phyloP scores from a whole-genome alignment of 306 rosid species.

The Macrotyloma uniflorum region DNA sequence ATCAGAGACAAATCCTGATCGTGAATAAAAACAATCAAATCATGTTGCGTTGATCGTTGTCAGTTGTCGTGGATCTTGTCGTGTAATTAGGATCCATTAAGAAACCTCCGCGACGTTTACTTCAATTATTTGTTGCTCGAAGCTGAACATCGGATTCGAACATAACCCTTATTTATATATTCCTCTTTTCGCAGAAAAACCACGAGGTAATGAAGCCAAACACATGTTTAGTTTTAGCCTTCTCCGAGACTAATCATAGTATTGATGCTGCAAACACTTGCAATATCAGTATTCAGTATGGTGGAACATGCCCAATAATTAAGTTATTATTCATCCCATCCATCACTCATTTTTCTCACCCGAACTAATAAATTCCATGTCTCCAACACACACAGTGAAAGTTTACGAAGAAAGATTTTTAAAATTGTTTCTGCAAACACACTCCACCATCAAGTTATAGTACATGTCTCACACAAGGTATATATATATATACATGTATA shows the following conservation, averaged over 20 bases:
- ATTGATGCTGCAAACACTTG: background rate
- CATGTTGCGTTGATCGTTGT: constrained; percentile 24
- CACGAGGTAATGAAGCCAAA: constrained; percentile 28
- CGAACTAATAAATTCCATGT: too few species aligned
- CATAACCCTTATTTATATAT: constrained; percentile 13
- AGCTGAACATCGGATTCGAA: constrained; percentile 43
- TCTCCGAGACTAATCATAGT: background rate
- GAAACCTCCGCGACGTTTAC: constrained; percentile 36
- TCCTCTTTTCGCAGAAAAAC: constrained; percentile 15
- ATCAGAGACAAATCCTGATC: constrained; percentile 4
- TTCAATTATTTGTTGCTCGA: constrained; percentile 11
- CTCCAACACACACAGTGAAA: too few species aligned
- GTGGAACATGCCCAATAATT: constrained; percentile 28
- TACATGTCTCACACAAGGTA: too few species aligned
- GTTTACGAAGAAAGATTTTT: too few species aligned
- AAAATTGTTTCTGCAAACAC: too few species aligned
- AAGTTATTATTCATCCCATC: background rate
- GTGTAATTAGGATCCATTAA: constrained; percentile 18
- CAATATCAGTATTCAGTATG: constrained; percentile 27
- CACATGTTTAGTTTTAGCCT: background rate
- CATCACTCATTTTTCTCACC: too few species aligned
- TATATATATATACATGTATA: too few species aligned
- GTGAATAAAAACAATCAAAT: constrained; percentile 10
- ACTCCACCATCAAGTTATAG: too few species aligned
- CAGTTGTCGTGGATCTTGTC: constrained; percentile 41